Base-by-base conservation (phyloP, 2,329 filamentous ascomycete genomes). In the Parastagonospora avenae region DNA sequence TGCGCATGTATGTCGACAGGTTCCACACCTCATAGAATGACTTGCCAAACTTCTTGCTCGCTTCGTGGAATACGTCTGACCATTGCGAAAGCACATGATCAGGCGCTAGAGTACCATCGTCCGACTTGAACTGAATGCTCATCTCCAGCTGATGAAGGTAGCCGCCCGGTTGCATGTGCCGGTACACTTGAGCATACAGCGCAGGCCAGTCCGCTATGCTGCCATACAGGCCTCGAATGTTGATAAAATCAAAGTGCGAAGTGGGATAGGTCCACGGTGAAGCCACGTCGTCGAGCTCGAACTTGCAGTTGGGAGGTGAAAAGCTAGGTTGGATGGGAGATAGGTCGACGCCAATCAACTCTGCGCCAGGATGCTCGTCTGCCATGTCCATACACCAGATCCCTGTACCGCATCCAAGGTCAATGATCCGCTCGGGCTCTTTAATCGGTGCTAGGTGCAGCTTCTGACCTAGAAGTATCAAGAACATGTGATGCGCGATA, bases 241-340 rank as follows among this genome's bases (percentile, higher is more conserved):
- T 75, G 52, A 79, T 75, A 40, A 76, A 73, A 53, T 79, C 76
- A 46, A 72, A 72, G 42, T 42, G 42, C 1, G 46, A 9, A 2
- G 39, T 29, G 1, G 64, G 63, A 31, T 59, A 70, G 1, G 73
- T 75, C 76, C 76, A 79, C 14, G 61, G 60, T 2, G 62, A 57
- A 4, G 67, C 72, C 14, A 73, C 60, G 48, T 80, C 77, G 58
- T 80, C 78, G 41, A 80, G 68, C 47, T 78, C 73, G 59, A 80
- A 80, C 31, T 66, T 66, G 53, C 70, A 72, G 55, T 80, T 80
- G 4, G 74, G 70, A 0, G 77, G 77, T 0, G 76, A 66, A 66
- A 76, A 76, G 33, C 55, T 53, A 2, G 77, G 78, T 54, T 81
- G 79, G 36, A 79, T 80, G 24, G 78, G 77, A 2, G 73, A 76